A percentile compares a stretch with the other conserved stretches of the same genome.
These are phyloP conservation scores for Hypoxylon fragiforme DNA, from an alignment of 495 filamentous ascomycete species.

Conservation along the genomic window DNA sequence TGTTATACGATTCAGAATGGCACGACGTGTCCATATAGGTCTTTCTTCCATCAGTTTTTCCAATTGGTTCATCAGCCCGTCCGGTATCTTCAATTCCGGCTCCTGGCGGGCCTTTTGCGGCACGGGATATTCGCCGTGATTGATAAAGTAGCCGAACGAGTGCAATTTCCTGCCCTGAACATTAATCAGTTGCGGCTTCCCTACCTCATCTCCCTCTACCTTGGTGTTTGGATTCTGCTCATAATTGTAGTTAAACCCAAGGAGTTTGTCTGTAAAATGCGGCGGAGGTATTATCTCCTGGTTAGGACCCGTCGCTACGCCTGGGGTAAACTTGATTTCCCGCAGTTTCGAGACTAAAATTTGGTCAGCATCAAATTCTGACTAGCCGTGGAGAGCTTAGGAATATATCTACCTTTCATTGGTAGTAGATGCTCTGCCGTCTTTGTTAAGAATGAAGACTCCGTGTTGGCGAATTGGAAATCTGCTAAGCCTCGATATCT, in stretches of 20 bases:
- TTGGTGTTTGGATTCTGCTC: conserved; percentile 56
- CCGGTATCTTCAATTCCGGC: conserved; percentile 54
- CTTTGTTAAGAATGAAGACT: conserved; percentile 64
- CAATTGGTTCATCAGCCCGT: conserved; percentile 59
- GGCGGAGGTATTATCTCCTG: conserved; percentile 81
- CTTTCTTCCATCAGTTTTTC: conserved; percentile 65
- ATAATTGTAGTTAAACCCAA: conserved; percentile 71
- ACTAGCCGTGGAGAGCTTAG: too few relatives aligned
- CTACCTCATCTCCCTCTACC: conserved; percentile 39
- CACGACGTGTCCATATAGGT: conserved; percentile 84
- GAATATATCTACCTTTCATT: conserved; percentile 71
- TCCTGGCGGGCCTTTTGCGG: conserved; percentile 41
- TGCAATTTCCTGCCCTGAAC: conserved; percentile 48
- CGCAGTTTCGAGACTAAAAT: conserved; percentile 66
- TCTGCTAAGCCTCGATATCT: conserved; percentile 76
- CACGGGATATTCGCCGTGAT: conserved; percentile 54
- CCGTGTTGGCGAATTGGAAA: conserved; percentile 70
- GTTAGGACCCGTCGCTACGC: conserved; percentile 57
- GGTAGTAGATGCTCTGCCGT: conserved; percentile 66
- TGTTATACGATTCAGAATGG: conserved; percentile 68
- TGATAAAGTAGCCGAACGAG: conserved; percentile 63
- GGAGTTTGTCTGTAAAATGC: conserved; percentile 63
- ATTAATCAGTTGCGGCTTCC: conserved; percentile 27
- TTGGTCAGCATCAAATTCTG: too few relatives aligned
- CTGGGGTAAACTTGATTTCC: conserved; percentile 70